phyloP scores from a whole-genome alignment of 1,139 yeast genomes.

The Candida neerlandica region DNA sequence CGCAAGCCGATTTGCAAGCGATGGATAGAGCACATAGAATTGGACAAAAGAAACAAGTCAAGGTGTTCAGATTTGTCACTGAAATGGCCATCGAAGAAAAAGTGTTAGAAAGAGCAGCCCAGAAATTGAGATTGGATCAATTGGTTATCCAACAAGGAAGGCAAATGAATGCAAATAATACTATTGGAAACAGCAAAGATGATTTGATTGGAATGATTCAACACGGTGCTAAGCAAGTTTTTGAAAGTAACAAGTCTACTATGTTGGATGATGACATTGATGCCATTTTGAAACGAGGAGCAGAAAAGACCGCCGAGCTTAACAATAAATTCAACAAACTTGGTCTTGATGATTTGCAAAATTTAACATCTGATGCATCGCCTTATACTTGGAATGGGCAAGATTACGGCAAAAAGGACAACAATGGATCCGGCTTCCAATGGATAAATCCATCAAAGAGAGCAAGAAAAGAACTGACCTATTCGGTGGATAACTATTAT shows the following conservation, averaged over 20 bases:
- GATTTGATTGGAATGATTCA: conserved; percentile 94
- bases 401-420: conserved; percentile 72
- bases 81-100: conserved; percentile 97
- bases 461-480: conserved; percentile 86
- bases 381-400: conserved; percentile 98
- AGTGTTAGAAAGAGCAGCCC: conserved; percentile 94
- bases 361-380: conserved; percentile 82
- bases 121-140: conserved; percentile 88
- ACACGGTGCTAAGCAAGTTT: conserved; percentile 91
- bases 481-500: conserved; percentile 85
- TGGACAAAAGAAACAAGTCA: conserved; percentile 95
- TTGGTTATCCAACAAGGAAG: conserved; percentile 95
- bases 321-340: conserved; percentile 80
- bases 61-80: conserved; percentile 88
- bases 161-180: conserved; percentile 42
- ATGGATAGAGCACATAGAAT: conserved; percentile 99
- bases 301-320: conserved; percentile 74
- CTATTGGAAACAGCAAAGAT: conserved; percentile 61
- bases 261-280: conserved; percentile 78
- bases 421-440: conserved; percentile 48
- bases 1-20: conserved; percentile 97
- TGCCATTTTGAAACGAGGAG: conserved; percentile 72
- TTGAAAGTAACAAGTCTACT: conserved; percentile 49
- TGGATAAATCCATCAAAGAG: conserved; percentile 92
- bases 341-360: conserved; percentile 90